Evolutionary conservation across 2,329 filamentous ascomycete genomes (phyloP).

Genomic region (Aureobasidium sp.): DNA sequence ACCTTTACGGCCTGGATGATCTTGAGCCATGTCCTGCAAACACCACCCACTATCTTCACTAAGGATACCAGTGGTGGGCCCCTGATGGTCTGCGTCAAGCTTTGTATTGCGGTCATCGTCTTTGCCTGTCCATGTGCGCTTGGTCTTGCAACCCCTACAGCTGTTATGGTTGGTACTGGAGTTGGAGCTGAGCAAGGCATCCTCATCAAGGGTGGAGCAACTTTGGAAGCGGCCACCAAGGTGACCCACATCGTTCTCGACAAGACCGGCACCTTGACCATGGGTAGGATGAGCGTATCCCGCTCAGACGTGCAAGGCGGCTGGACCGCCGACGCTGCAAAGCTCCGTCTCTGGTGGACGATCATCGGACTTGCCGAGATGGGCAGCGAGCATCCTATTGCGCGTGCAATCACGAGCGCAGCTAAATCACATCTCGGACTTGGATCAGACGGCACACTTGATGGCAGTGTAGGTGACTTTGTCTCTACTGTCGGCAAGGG

Average conservation of each 20-base stretch:
- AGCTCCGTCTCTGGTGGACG: conserved; percentile 83
- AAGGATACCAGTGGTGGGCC: conserved; percentile 75
- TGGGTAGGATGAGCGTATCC: conserved; percentile 91
- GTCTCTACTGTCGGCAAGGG: conserved; percentile 75
- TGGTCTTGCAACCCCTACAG: conserved; percentile 90
- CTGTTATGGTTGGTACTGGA: conserved; percentile 98
- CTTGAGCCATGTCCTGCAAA: conserved; percentile 71
- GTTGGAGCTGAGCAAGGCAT: conserved; percentile 93
- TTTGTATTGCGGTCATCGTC: conserved; percentile 97
- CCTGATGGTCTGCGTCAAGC: conserved; percentile 91
- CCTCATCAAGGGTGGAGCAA: conserved; percentile 92
- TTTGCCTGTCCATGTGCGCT: conserved; percentile 96
- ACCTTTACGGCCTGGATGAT: conserved; percentile 95
- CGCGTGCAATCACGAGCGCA: conserved; percentile 70
- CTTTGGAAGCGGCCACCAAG: conserved; percentile 82
- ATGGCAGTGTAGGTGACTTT: conserved; percentile 81
- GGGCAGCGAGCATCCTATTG: conserved; percentile 91
- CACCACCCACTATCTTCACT: conserved; percentile 85
- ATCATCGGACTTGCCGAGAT: conserved; percentile 90
- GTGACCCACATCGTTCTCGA: conserved; percentile 86
- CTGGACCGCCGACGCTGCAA: conserved; percentile 63
- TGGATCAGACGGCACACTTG: conserved; percentile 62
- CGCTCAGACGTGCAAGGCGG: conserved; percentile 55
- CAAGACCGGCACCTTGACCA: conserved; percentile 91
- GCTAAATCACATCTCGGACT: conserved; percentile 71